These are phyloP conservation scores for Gossypium sturtianum DNA, from an alignment of 345 rosid species.

Conservation along the genomic window DNA sequence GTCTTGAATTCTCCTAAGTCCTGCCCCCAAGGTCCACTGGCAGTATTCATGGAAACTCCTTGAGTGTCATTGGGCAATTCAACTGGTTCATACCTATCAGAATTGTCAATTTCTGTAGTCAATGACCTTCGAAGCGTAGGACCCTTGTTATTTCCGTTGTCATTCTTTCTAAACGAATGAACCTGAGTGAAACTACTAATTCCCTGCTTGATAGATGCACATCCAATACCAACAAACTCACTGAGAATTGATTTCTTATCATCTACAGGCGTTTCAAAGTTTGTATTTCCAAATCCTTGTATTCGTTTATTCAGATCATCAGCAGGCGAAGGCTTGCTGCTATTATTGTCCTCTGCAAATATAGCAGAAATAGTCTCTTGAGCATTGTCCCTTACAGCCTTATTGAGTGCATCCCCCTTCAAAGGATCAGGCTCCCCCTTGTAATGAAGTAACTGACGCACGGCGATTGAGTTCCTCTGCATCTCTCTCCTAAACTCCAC, in stretches of 20 bases:
- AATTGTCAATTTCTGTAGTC: constrained; percentile 58
- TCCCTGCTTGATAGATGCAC: constrained; percentile 92
- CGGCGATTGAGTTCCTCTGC: constrained; percentile 79
- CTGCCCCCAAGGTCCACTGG: constrained; percentile 63
- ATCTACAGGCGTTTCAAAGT: constrained; percentile 61
- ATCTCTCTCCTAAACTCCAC: constrained; percentile 87
- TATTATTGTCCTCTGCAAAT: constrained; percentile 61
- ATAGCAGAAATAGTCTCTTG: constrained; percentile 77
- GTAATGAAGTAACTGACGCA: constrained; percentile 81
- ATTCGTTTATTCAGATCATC: constrained; percentile 64
- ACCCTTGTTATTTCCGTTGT: constrained; percentile 70
- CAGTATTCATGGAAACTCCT: constrained; percentile 35
- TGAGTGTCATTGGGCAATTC: constrained; percentile 42
- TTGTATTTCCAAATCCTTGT: constrained; percentile 93
- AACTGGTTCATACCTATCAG: constrained; percentile 71
- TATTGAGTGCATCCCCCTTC: constrained; percentile 92
- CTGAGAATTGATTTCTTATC: constrained; percentile 87
- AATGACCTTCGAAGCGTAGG: constrained; percentile 83
- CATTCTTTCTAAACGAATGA: constrained; percentile 55
- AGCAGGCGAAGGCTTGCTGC: constrained; percentile 47
- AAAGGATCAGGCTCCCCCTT: constrained; percentile 79
- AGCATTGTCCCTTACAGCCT: constrained; percentile 87
- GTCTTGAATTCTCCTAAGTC: constrained; percentile 34
- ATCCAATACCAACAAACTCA: constrained; percentile 91
- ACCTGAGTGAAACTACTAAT: constrained; percentile 68